phyloP scores from a whole-genome alignment of 2,329 filamentous ascomycete species.

The Trichophyton schoenleinii region DNA sequence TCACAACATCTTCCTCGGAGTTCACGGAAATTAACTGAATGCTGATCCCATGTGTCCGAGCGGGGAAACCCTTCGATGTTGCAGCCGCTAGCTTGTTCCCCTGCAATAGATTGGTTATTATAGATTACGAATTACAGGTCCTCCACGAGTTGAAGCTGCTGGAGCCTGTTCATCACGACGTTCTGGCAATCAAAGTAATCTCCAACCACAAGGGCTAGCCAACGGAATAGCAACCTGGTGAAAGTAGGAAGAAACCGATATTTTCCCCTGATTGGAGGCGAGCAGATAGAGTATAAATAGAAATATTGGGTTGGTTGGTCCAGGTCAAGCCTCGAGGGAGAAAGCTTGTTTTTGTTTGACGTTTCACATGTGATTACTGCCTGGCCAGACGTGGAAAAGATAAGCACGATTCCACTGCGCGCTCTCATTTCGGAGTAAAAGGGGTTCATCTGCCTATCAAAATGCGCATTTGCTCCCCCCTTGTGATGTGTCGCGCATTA shows the following conservation, averaged over 20 bases:
- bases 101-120: background rate
- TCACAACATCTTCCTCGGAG: background rate
- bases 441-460: background rate
- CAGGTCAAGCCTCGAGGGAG: background rate
- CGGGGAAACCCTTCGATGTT: background rate
- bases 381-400: too few relatives aligned
- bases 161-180: background rate
- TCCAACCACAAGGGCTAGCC: background rate
- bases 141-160: background rate
- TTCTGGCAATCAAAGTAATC: background rate
- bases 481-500: background rate
- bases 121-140: background rate
- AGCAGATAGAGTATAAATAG: background rate
- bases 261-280: background rate
- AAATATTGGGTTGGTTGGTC: background rate
- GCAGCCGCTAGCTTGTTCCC: background rate
- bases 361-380: background rate
- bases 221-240: background rate
- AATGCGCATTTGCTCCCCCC: background rate
- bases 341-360: background rate
- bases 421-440: background rate
- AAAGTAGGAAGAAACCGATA: background rate
- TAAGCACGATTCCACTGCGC: too few relatives aligned
- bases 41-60: background rate
- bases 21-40: background rate